Evolutionary conservation across 2,329 filamentous ascomycete species (phyloP), one percentile per base, ranked within the genome.

Genomic region (Phoma sp.): DNA sequence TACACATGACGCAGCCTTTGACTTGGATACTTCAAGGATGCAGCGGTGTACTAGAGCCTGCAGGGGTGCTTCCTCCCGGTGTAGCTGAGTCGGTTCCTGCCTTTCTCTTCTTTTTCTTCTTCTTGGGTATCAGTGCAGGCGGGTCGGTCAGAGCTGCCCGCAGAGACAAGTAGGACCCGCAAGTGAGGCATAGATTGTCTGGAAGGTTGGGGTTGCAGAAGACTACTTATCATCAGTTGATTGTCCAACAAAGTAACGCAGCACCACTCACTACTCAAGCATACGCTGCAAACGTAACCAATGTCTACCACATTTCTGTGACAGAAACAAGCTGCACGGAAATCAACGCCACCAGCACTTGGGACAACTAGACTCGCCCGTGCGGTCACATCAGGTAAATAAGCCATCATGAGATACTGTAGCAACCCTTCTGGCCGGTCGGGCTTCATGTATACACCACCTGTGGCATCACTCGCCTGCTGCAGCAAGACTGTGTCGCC

Each of bases 301-400:
- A 93, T 86, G 75, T 97, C 91, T 38, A 99, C 89, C 18, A 98
- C 91, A 32, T 86, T 86, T 45, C 93, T 84, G 77, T 99, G 95
- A 73, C 95, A 99, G 78, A 99, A 99, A 73, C 95, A 99, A 3
- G 95, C 95, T n/a, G 96, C 93, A 38, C 95, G 86, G 73, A 99
- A 99, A 77, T 99, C 96, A 38, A 99, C 92, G 39, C 89, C 87
- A 51, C 93, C 89, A 33, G 91, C 88, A 7, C 89, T 91, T 0
- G 95, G 93, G 4, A 89, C 80, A 37, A 96, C 83, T 37, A 99
- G 79, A 53, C 88, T 83, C 40, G 82, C 75, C 8, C 87, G 79
- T 22, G 83, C 83, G 11, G 79, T 81, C 55, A 85, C 83, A 66
- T 95, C 89, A 0, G 92, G 88, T n/a, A 91, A 77, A 70, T 96